phyloP scores from a whole-genome alignment of 192 early-diverging fungal genomes.

The Polychytrium aggregatum region DNA sequence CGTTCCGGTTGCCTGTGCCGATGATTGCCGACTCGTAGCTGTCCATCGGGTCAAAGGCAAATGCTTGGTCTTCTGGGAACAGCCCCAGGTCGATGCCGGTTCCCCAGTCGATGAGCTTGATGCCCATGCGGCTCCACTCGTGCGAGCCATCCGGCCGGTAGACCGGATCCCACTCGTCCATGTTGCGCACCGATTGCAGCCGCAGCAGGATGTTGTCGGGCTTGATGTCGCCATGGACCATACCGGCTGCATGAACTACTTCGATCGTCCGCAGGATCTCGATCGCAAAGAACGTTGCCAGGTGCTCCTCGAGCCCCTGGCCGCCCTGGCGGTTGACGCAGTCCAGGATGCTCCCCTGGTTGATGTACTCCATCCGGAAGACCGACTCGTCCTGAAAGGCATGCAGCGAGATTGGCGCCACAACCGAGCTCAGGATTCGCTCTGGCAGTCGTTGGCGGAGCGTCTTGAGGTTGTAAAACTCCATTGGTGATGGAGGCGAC shows the following conservation, averaged over 20 bases:
- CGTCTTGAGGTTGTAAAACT: slow-evolving; percentile 17
- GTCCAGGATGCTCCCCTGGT: slow-evolving; percentile 22
- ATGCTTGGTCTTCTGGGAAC: slow-evolving; percentile 17
- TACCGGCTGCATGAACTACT: slow-evolving; percentile 25
- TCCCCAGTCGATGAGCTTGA: slow-evolving; percentile 28
- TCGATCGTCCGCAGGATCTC: slow-evolving; percentile 31
- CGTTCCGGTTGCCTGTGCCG: background rate
- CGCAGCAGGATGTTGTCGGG: slow-evolving; percentile 36
- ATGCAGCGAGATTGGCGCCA: slow-evolving; percentile 15
- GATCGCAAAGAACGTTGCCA: slow-evolving; percentile 36
- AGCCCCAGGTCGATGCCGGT: slow-evolving; percentile 22
- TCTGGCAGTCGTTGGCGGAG: slow-evolving; percentile 13
- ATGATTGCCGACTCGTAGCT: background rate
- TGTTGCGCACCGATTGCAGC: background rate
- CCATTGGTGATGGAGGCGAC: slow-evolving; percentile 16
- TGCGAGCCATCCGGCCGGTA: slow-evolving; percentile 22
- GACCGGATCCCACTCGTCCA: slow-evolving; percentile 17
- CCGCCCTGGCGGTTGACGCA: slow-evolving; percentile 13
- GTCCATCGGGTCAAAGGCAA: slow-evolving; percentile 4
- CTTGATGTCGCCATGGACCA: slow-evolving; percentile 40
- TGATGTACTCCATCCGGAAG: slow-evolving; percentile 9
- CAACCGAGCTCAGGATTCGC: slow-evolving; percentile 8
- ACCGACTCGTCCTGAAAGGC: slow-evolving; percentile 26
- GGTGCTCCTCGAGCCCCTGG: slow-evolving; percentile 29
- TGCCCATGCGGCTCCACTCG: slow-evolving; percentile 28